Conservation (phyloP, 2,329 filamentous ascomycete genomes). For the Pseudogymnoascus sp. region DNA sequence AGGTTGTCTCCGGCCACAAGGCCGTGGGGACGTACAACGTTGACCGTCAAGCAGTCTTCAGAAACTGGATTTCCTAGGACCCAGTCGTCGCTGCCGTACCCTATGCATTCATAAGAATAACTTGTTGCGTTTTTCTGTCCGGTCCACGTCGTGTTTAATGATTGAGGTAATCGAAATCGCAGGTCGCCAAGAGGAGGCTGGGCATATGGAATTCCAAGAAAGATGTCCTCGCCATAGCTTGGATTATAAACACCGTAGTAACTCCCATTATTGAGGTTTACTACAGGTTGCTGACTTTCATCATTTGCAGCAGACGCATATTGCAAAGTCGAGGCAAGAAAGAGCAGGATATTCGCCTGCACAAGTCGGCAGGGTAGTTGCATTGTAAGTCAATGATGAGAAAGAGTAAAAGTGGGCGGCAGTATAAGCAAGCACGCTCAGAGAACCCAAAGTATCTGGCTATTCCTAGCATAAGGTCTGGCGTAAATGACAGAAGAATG, state of each 20-base stretch:
- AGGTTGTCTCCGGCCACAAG: constrained; percentile 26
- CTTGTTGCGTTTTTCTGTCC: constrained; percentile 11
- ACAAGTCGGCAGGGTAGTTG: no score
- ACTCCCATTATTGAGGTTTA: constrained; percentile 17
- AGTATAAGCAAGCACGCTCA: no score
- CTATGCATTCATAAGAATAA: constrained; percentile 19
- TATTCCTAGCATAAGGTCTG: no score
- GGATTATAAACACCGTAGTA: constrained; percentile 15
- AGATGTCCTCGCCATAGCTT: constrained; percentile 21
- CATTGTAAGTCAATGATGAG: no score
- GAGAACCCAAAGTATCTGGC: no score
- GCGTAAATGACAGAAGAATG: no score
- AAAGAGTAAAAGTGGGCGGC: no score
- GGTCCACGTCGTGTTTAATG: constrained; percentile 18
- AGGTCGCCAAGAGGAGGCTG: constrained; percentile 19
- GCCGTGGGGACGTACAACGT: constrained; percentile 42
- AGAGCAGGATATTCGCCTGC: no score
- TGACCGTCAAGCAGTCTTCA: constrained; percentile 48
- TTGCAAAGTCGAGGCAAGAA: no score
- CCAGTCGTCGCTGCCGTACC: constrained; percentile 19
- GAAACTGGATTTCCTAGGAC: constrained; percentile 7
- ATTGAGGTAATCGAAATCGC: constrained; percentile 17
- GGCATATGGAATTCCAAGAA: constrained; percentile 21
- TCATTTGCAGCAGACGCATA: no score
- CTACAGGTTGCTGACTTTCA: no score